Base-by-base conservation (phyloP, 2,329 filamentous ascomycete genomes). In the Conoideocrella luteorostrata region DNA sequence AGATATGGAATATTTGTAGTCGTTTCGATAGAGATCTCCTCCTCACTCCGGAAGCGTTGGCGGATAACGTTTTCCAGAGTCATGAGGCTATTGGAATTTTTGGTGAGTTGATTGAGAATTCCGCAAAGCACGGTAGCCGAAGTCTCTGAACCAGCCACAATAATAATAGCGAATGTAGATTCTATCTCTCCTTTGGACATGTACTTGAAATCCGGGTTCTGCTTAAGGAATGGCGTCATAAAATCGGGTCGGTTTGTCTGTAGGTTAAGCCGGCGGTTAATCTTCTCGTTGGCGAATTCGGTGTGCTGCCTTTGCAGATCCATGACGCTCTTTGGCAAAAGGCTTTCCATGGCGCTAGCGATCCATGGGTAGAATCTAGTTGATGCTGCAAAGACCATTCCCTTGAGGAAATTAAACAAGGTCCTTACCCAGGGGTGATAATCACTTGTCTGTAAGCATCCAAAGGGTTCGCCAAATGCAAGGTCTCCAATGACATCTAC, bases 401-500 rank as follows among this genome's bases (percentile, higher is more conserved):
- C 28, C 39, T 44, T 36, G 3, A 54, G 18, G 18, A 41, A 26
- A 22, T 39, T 34, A 28, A 54, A 56, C 15, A 56, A 50, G 4
- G 49, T 17, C 1, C 23, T 21, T 4, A 58, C 48, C 47, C 51
- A 57, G 1, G 52, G 52, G 20, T 58, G 51, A 44, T 51, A 53
- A 12, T 47, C 28, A 3, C 46, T 35, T 4, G 45, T 35, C 24
- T 57, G 44, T 2, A 58, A 43, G 17, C 50, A 52, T 2, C 49
- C 43, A 17, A 57, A 59, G 2, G 50, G 41, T 30, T 57, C 52
- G 11, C 55, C 56, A 35, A 59, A 56, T 4, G 53, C 47, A 4
- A 59, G 44, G 29, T 56, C 53, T 12, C 54, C 55, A 20, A 57
- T 53, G 7, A 59, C 30, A 17, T 59, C 56, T n/a, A n/a, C n/a